Evolutionary conservation across 2,329 filamentous ascomycete genomes (phyloP).

Genomic region (Clonostachys solani): DNA sequence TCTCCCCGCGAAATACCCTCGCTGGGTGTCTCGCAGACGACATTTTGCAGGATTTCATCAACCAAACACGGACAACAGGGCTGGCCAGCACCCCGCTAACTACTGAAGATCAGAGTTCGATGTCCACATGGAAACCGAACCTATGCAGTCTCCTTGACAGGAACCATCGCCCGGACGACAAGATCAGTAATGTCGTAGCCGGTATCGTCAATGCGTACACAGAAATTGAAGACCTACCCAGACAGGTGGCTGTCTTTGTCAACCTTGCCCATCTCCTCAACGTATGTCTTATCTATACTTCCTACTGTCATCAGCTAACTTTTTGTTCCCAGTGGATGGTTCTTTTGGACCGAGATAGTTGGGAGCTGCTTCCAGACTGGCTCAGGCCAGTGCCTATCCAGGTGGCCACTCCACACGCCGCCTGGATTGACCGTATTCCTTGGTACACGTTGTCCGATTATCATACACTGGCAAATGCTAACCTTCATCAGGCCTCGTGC

Average conservation of each 20-base stretch:
- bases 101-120: background rate
- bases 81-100: constrained; percentile 1
- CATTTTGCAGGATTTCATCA: constrained; percentile 19
- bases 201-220: constrained; percentile 19
- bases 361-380: constrained; percentile 20
- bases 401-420: constrained; percentile 15
- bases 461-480: background rate
- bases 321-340: constrained; percentile 18
- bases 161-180: constrained; percentile 13
- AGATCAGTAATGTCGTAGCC: constrained; percentile 23
- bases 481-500: constrained; percentile 13
- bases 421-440: constrained; percentile 23
- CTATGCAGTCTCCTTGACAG: constrained; percentile 15
- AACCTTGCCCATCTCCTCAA: constrained; percentile 19
- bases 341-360: constrained; percentile 17
- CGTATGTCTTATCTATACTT: constrained; percentile 4
- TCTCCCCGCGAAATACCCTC: constrained; percentile 12
- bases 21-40: constrained; percentile 17
- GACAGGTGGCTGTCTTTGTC: constrained; percentile 22
- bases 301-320: background rate
- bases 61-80: constrained; percentile 9
- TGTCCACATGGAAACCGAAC: constrained; percentile 13
- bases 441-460: constrained; percentile 7
- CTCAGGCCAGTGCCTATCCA: constrained; percentile 18
- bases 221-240: constrained; percentile 20